phyloP scores from a whole-genome alignment of 1,284 basidiomycete genomes.

The Somion occarium region DNA sequence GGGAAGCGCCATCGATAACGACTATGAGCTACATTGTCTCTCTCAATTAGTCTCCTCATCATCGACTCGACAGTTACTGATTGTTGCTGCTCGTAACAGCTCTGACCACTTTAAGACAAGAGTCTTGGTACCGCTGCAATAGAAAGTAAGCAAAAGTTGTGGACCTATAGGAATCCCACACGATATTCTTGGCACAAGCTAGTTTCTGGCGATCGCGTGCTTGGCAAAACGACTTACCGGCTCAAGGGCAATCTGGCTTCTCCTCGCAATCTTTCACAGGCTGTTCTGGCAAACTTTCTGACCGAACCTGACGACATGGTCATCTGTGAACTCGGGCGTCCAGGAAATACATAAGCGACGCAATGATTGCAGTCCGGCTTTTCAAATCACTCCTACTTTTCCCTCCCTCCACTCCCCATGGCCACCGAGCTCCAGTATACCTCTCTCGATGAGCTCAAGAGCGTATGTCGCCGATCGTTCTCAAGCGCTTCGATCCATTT shows the following conservation, averaged over 20 bases:
- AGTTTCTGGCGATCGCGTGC: not conserved
- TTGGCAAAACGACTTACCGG: not conserved
- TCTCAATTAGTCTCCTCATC: too few relatives aligned
- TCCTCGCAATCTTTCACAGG: not conserved
- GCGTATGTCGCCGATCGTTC: not conserved
- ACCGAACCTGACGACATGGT: not conserved
- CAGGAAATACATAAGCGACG: not conserved
- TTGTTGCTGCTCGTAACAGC: too few relatives aligned
- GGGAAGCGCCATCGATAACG: too few relatives aligned
- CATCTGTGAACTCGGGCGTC: not conserved
- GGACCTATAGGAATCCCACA: too few relatives aligned
- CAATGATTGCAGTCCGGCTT: not conserved
- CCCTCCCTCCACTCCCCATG: not conserved
- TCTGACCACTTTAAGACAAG: too few relatives aligned
- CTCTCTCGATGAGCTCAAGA: not conserved
- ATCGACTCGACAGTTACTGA: too few relatives aligned
- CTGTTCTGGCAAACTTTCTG: not conserved
- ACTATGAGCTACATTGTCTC: too few relatives aligned
- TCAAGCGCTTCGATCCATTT: not conserved
- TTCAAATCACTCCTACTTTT: not conserved
- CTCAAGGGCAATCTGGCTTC: not conserved
- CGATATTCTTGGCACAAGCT: not conserved
- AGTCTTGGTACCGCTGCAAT: too few relatives aligned
- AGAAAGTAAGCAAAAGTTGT: too few relatives aligned
- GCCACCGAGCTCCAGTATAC: constrained; percentile 2